Evolutionary conservation across 129 eudicot genomes (phyloP).

Genomic region (Chrysanthemum makinoi): DNA sequence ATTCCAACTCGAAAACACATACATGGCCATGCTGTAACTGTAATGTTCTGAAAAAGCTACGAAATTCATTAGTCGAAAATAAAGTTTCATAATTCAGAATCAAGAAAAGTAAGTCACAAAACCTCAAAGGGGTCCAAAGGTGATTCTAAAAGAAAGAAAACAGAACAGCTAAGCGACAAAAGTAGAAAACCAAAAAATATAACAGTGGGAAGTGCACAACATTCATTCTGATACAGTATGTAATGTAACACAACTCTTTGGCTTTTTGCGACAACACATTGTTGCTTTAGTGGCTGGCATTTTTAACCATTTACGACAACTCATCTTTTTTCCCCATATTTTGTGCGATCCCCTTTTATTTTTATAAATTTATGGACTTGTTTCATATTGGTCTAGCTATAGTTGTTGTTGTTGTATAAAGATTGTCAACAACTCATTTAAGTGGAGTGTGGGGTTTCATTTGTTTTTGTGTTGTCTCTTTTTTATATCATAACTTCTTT

Average conservation of each 20-base stretch:
- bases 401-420: slow-evolving; percentile 15
- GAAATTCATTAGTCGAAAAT: slow-evolving; percentile 17
- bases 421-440: slow-evolving; percentile 13
- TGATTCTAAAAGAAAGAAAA: slow-evolving; percentile 34
- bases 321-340: slow-evolving; percentile 50
- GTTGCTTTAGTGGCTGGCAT: slow-evolving; percentile 71
- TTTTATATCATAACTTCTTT: slow-evolving; percentile 13
- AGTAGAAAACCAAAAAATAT: neutral
- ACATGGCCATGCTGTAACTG: neutral
- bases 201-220: slow-evolving; percentile 39
- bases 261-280: slow-evolving; percentile 65
- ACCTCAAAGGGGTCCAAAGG: slow-evolving; percentile 24
- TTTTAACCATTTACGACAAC: slow-evolving; percentile 61
- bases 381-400: slow-evolving; percentile 1
- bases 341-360: slow-evolving; percentile 36
- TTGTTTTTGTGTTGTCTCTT: slow-evolving; percentile 24
- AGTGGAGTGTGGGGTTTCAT: slow-evolving; percentile 39
- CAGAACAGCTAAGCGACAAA: slow-evolving; percentile 26
- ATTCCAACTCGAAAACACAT: slow-evolving; percentile 4
- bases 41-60: slow-evolving; percentile 27
- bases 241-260: slow-evolving; percentile 23
- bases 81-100: slow-evolving; percentile 31
- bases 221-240: slow-evolving; percentile 45
- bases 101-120: slow-evolving; percentile 2
- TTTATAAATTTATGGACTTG: neutral